Evolutionary conservation across 2,329 filamentous ascomycete genomes (phyloP), one percentile per base, ranked within the genome.

Genomic region (Diaporthe caulivora): DNA sequence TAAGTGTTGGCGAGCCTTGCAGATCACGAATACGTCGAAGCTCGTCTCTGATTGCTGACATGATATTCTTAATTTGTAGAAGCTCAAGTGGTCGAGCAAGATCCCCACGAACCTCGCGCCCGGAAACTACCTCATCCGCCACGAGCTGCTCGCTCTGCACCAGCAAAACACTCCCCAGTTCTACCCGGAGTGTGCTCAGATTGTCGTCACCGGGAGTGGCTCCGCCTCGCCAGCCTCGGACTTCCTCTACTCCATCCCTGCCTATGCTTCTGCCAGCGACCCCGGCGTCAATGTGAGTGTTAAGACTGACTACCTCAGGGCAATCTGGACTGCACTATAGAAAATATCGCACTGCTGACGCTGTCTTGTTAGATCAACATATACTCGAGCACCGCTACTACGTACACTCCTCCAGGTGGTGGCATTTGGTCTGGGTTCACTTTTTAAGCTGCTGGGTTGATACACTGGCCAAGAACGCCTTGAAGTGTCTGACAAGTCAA

Each of bases 181-280:
- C 80, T 90, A 90, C 77, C 85, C 87, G 17, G 88, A 90, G 80
- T 90, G 89, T 76, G 88, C 87, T 0, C 88, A 90, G 79, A 78
- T 90, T 57, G 83, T 80, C 24, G 84, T 90, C 17, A 85, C 86
- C 3, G 88, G 87, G 26, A 83, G 82, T 40, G 88, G 88, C 13
- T 84, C 80, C 15, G 84, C 81, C 4, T 77, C 78, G 10, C 87
- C 88, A 0, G 80, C 83, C 31, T 81, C 82, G 13, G 78, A 81
- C 13, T 84, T 80, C 68, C 75, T 88, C 40, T 83, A 85, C 6
- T 83, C 80, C 13, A 88, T 90, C 70, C 87, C 84, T 0, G 81
- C 78, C 0, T 86, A 86, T 70, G 83, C 82, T 5, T 74, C 82
- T 1, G 84, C 87, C 78, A 84, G 78, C 54, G 86, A 88, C 76